A percentile compares a stretch with the other conserved stretches of the same genome.
These are phyloP conservation scores for Phytopythium oedochilum DNA, from an alignment of 352 stramenopile genomes.

Conservation along the genomic window DNA sequence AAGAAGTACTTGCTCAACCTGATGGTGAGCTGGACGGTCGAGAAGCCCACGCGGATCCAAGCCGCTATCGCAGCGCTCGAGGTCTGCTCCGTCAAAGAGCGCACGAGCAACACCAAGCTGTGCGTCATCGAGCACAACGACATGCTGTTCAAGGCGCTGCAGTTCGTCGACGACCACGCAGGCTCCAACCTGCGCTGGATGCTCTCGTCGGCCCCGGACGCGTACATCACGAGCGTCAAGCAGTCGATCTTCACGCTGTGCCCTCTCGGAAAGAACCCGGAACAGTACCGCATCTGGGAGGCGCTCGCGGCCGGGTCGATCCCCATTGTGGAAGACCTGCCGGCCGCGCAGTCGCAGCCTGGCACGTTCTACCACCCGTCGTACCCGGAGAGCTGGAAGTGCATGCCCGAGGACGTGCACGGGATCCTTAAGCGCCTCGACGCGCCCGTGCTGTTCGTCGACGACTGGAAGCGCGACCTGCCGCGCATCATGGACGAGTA, in stretches of 20 bases:
- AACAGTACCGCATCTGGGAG: conserved; percentile 70
- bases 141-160: conserved; percentile 50
- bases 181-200: conserved; percentile 43
- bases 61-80: conserved; percentile 44
- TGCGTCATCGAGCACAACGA: conserved; percentile 62
- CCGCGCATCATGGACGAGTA: conserved; percentile 34
- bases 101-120: conserved; percentile 10
- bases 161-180: conserved; percentile 37
- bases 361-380: conserved; percentile 54
- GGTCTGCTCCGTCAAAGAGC: conserved; percentile 26
- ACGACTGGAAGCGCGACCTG: conserved; percentile 50
- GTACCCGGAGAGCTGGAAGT: conserved; percentile 55
- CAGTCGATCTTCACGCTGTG: conserved; percentile 59
- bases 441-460: conserved; percentile 55
- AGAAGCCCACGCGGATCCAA: conserved; percentile 59
- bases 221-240: conserved; percentile 51
- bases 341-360: conserved; percentile 21
- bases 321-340: conserved; percentile 57
- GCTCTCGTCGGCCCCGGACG: conserved; percentile 37
- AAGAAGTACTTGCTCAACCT: conserved; percentile 46
- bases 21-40: conserved; percentile 64
- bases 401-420: conserved; percentile 48
- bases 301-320: conserved; percentile 57
- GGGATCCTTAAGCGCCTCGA: conserved; percentile 38
- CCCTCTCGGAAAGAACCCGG: conserved; percentile 56